phyloP scores from a whole-genome alignment of 2,329 filamentous ascomycete species.

The Penicillium sp. region DNA sequence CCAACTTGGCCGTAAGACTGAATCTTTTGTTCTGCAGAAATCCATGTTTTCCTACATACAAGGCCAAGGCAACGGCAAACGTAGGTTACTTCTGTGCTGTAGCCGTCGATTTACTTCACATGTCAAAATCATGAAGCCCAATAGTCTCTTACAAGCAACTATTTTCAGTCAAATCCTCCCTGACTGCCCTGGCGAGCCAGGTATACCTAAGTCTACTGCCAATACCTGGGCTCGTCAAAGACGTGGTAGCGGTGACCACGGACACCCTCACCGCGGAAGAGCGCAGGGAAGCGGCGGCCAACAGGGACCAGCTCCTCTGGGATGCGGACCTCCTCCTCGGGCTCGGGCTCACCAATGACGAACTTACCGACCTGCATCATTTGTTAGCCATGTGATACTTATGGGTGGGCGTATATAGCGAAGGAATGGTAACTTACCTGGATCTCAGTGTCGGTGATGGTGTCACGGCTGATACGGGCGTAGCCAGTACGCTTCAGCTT shows the following conservation, averaged over 20 bases:
- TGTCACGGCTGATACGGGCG: slow-evolving; percentile 81
- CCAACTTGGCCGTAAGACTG: neutral
- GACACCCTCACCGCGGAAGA: slow-evolving; percentile 85
- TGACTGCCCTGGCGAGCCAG: neutral
- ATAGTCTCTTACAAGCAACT: slow-evolving; percentile 1
- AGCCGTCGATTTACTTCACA: slow-evolving; percentile 9
- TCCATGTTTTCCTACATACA: neutral
- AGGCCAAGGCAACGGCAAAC: neutral
- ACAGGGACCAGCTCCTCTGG: slow-evolving; percentile 73
- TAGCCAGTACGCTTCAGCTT: slow-evolving; percentile 82
- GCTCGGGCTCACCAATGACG: slow-evolving; percentile 71
- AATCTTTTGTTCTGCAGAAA: neutral
- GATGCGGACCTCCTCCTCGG: slow-evolving; percentile 65
- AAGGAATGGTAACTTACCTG: slow-evolving; percentile 60
- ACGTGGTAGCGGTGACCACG: slow-evolving; percentile 92
- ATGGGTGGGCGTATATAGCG: neutral
- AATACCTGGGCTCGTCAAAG: slow-evolving; percentile 85
- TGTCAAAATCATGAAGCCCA: slow-evolving; percentile 9
- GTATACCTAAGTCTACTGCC: slow-evolving; percentile 35
- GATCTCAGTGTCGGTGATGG: slow-evolving; percentile 95
- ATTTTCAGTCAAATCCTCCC: neutral
- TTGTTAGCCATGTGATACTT: slow-evolving; percentile 17
- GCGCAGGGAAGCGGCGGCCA: slow-evolving; percentile 77
- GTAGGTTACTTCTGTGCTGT: neutral
- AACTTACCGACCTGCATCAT: slow-evolving; percentile 78